Evolutionary conservation across 495 filamentous ascomycete genomes (phyloP), one percentile per base, ranked within the genome.

Genomic region (Neurospora sp.): DNA sequence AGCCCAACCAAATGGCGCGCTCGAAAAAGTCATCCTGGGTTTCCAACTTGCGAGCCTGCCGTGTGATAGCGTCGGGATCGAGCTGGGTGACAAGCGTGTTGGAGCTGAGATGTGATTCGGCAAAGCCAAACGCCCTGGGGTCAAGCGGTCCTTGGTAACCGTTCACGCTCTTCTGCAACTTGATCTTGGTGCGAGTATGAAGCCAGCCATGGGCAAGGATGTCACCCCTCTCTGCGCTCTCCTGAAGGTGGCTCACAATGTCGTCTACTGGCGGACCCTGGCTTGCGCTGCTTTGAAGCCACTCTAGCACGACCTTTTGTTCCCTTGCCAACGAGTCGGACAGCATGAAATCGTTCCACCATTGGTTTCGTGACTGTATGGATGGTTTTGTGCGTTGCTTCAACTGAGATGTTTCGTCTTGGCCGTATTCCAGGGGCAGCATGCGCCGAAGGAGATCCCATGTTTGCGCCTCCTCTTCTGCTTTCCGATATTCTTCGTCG

Each of bases 141-240:
- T 91, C 90, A 69, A 91, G 83, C 40, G 86, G 84, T 69, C 89
- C 89, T 45, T 90, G 87, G 86, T 87, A 88, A 42, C 79, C 81
- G 84, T 80, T 87, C 80, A 96, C 76, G 69, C 92, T 90, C 82
- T 98, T 99, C 79, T 93, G 89, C 42, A 90, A 87, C 83, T 99
- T 99, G 79, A 99, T 92, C 20, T 90, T 90, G 76, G 91, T 90
- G 74, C 93, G 92, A 1, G 96, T 97, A 78, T 96, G 92, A 35
- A 98, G 86, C 94, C 94, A 97, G 37, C 95, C 94, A 78, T 93
- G 89, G 12, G 92, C 88, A 83, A 94, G 91, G 2, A 92, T 89
- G 70, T 89, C 86, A 3, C 85, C 84, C 74, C 76, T 88, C 83
- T 83, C 89, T 81, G 78, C 90, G 83, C 83, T 90, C 80, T 80